Conservation (phyloP, 345 rosid species). For the Rhodamnia argentea region DNA sequence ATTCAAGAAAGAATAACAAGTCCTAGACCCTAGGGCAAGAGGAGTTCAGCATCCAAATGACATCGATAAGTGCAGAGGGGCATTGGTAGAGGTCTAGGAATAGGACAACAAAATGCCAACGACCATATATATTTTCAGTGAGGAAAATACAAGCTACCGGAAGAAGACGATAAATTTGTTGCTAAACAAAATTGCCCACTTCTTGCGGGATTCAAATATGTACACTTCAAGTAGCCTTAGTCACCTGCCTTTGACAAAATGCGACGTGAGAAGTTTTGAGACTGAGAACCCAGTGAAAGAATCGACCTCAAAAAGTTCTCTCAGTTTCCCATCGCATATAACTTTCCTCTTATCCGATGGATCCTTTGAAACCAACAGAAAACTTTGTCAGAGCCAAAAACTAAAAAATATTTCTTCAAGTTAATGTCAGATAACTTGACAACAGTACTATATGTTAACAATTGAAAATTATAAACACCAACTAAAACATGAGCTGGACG, state of each 20-base stretch:
- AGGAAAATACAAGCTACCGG: neutral
- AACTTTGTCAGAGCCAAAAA: neutral
- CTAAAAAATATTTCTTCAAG: neutral
- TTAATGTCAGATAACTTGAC: neutral
- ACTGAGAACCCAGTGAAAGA: slow-evolving; percentile 31
- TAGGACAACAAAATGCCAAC: neutral
- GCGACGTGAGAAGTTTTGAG: slow-evolving; percentile 35
- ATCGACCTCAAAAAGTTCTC: slow-evolving; percentile 52
- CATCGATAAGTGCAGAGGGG: neutral
- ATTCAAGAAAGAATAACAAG: neutral
- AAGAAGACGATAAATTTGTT: slow-evolving; percentile 3
- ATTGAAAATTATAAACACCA: neutral
- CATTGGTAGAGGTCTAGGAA: neutral
- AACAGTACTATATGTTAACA: neutral
- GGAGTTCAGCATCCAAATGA: neutral
- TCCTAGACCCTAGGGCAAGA: neutral
- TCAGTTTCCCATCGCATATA: slow-evolving; percentile 46
- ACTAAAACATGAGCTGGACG: neutral
- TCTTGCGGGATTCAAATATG: slow-evolving; percentile 12
- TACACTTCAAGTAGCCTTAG: slow-evolving; percentile 8
- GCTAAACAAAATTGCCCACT: slow-evolving; percentile 40
- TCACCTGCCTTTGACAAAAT: slow-evolving; percentile 44
- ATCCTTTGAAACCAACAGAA: slow-evolving; percentile 27
- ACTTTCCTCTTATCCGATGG: slow-evolving; percentile 43
- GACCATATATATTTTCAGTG: neutral